These are phyloP conservation scores for Apodospora peruviana DNA, from an alignment of 495 filamentous ascomycete genomes.

Conservation along the genomic window DNA sequence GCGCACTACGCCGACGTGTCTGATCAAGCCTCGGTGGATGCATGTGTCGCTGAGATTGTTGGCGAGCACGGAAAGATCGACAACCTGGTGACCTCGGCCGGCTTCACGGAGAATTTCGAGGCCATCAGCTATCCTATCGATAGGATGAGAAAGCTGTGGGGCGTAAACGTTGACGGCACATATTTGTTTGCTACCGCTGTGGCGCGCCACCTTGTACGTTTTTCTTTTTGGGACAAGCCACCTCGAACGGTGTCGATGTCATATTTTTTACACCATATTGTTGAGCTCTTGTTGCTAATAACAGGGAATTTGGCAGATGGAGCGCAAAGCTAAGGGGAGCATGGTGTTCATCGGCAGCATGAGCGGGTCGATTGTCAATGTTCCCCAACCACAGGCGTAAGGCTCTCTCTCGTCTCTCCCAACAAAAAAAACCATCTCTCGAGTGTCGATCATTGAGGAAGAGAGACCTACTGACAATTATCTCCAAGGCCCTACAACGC, in stretches of 20 bases:
- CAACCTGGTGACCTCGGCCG: conserved; percentile 88
- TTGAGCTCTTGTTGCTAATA: not conserved
- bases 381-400: conserved; percentile 83
- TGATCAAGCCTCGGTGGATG: conserved; percentile 66
- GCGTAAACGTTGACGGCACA: conserved; percentile 91
- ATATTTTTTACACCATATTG: not conserved
- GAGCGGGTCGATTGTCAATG: conserved; percentile 86
- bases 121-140: conserved; percentile 84
- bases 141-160: conserved; percentile 85
- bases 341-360: conserved; percentile 96
- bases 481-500: conserved; percentile 87
- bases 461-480: too few relatives aligned
- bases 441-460: too few relatives aligned
- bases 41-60: conserved; percentile 62
- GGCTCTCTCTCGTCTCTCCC: conserved; percentile 8
- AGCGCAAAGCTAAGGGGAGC: conserved; percentile 68
- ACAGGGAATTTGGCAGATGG: conserved; percentile 44
- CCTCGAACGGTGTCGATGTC: too few relatives aligned
- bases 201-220: conserved; percentile 66
- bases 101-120: conserved; percentile 93
- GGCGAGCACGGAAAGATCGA: conserved; percentile 75
- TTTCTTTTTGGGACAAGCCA: too few relatives aligned
- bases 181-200: conserved; percentile 82
- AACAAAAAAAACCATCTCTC: too few relatives aligned
- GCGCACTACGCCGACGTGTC: conserved; percentile 88